A percentile compares a stretch with the other conserved stretches of the same genome.
phyloP scores from a whole-genome alignment of 2,329 filamentous ascomycete genomes.

The Sclerotinia minor region DNA sequence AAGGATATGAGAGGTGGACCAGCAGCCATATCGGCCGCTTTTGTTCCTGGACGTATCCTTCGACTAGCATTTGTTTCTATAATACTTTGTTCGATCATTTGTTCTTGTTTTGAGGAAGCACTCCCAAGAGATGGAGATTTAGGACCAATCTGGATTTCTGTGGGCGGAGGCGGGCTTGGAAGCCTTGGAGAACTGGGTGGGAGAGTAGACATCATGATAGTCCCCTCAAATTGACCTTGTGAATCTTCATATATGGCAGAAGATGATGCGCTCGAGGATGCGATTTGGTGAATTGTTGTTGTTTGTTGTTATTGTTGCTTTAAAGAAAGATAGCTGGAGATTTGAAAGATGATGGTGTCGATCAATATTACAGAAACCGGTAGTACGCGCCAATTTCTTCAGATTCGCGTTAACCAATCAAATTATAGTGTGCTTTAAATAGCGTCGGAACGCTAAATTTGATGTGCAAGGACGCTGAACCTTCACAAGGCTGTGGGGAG shows the following conservation, averaged over 20 bases:
- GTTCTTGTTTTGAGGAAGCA: constrained; percentile 59
- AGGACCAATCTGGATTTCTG: constrained; percentile 87
- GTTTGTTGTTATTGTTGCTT: background rate
- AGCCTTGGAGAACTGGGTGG: constrained; percentile 83
- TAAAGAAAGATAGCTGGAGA: background rate
- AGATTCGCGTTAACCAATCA: constrained; percentile 22
- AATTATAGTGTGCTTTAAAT: background rate
- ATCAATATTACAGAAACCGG: constrained; percentile 12
- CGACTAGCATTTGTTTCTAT: constrained; percentile 75
- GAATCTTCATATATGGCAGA: constrained; percentile 14
- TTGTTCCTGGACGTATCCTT: constrained; percentile 89
- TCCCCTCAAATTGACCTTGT: constrained; percentile 28
- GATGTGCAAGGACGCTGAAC: constrained; percentile 15
- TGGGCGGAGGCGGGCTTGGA: constrained; percentile 89
- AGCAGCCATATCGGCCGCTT: constrained; percentile 86
- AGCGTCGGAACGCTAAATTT: constrained; percentile 4
- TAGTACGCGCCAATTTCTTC: constrained; percentile 24
- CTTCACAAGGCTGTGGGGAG: constrained; percentile 15
- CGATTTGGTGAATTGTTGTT: background rate
- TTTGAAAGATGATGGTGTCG: constrained; percentile 3
- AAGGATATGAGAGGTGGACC: constrained; percentile 87
- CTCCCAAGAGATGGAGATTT: constrained; percentile 69
- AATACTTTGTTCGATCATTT: constrained; percentile 57
- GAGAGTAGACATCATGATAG: constrained; percentile 50
- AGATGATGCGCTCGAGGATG: constrained; percentile 14